Percentiles rank a stretch among this genome's conserved stretches.
phyloP scores from a whole-genome alignment of 495 filamentous ascomycete genomes.

The Penicillium maclennaniae region DNA sequence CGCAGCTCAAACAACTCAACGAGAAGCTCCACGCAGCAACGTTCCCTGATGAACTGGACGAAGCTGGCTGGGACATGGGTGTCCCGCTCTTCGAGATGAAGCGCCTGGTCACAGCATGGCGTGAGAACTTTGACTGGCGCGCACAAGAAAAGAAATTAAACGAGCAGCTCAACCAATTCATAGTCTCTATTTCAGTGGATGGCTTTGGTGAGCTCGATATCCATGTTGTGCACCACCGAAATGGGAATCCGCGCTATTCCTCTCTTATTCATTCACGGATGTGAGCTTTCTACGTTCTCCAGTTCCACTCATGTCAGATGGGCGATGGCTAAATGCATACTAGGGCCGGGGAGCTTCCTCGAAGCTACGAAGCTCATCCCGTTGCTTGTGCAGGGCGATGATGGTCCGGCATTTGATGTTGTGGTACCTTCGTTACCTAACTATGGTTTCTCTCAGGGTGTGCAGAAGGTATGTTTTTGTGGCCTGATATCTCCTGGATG shows the following conservation, averaged over 20 bases:
- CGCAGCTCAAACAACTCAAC: constrained; percentile 34
- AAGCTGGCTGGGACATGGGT: constrained; percentile 45
- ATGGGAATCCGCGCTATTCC: constrained; percentile 50
- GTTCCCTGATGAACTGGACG: constrained; percentile 47
- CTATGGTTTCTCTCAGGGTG: constrained; percentile 60
- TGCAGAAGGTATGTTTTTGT: constrained; percentile 37
- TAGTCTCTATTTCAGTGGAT: constrained; percentile 27
- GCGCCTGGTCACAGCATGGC: constrained; percentile 42
- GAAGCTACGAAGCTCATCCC: constrained; percentile 62
- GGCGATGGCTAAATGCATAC: neutral
- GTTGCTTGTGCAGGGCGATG: constrained; percentile 44
- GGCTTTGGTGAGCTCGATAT: constrained; percentile 44
- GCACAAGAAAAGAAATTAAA: constrained; percentile 40
- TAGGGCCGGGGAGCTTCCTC: constrained; percentile 67
- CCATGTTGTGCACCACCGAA: constrained; percentile 53
- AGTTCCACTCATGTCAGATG: neutral
- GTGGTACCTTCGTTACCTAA: constrained; percentile 70
- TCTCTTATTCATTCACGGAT: constrained; percentile 60
- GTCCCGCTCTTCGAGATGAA: constrained; percentile 47
- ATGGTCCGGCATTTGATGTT: constrained; percentile 60
- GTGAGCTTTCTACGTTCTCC: constrained; percentile 22
- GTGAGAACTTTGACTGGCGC: constrained; percentile 47
- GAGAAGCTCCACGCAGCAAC: constrained; percentile 38
- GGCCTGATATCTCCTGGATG: neutral
- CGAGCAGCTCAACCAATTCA: constrained; percentile 37